Conservation (phyloP, 2,329 filamentous ascomycete genomes). For the Pseudocercospora fuligena region DNA sequence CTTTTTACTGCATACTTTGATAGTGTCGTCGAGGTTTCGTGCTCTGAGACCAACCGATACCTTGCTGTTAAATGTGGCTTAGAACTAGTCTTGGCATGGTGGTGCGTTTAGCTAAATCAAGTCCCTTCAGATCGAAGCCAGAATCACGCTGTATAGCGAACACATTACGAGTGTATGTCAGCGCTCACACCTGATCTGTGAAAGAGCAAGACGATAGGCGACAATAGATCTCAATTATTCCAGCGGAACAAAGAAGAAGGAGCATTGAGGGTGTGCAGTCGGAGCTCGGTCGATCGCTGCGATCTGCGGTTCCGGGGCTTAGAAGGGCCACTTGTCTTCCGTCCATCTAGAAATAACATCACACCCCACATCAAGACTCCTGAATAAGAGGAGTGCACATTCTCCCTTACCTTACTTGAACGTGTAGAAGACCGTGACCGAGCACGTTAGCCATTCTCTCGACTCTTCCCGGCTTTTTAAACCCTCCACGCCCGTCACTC, state of each 20-base stretch:
- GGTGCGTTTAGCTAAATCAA: not conserved
- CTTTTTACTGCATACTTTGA: too few species aligned
- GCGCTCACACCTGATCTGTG: not conserved
- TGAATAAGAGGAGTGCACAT: constrained; percentile 8
- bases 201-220: not conserved
- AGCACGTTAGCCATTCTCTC: not conserved
- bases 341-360: constrained; percentile 1
- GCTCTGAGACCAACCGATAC: not conserved
- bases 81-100: not conserved
- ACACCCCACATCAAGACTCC: constrained; percentile 4
- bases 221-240: not conserved
- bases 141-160: not conserved
- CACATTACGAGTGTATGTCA: not conserved
- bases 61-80: not conserved
- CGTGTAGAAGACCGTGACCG: not conserved
- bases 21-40: not conserved
- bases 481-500: not conserved
- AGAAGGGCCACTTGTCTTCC: not conserved
- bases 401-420: constrained; percentile 5
- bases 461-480: not conserved
- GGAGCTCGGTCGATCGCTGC: constrained; percentile 1
- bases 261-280: not conserved
- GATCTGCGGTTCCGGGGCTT: not conserved
- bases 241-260: not conserved
- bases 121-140: not conserved